These are phyloP conservation scores for Tremella fuciformis DNA, from an alignment of 768 basidiomycete species.

Conservation along the genomic window DNA sequence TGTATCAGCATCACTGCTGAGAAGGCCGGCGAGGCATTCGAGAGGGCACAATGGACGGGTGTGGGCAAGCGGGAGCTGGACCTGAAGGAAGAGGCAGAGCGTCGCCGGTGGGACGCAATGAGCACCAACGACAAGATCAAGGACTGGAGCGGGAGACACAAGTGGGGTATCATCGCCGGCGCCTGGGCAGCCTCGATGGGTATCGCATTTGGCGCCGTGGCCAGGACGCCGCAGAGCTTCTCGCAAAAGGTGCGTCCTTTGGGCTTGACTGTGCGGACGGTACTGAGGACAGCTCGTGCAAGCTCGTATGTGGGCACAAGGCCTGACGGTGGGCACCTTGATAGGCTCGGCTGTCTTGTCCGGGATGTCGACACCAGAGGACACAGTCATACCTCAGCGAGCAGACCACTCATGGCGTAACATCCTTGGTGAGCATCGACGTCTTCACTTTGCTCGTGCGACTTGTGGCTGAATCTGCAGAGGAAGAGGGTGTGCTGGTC, in stretches of 20 bases:
- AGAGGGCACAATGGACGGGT: conserved; percentile 39
- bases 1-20: conserved; percentile 43
- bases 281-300: conserved; percentile 42
- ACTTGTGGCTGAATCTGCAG: conserved; percentile 2
- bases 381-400: conserved; percentile 5
- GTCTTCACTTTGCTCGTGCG: background rate
- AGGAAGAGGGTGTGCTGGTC: background rate
- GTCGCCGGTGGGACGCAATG: conserved; percentile 38
- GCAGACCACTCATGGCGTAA: conserved; percentile 47
- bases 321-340: conserved; percentile 43
- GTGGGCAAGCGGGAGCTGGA: conserved; percentile 41
- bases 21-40: conserved; percentile 47
- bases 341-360: conserved; percentile 42
- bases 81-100: conserved; percentile 23
- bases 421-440: conserved; percentile 40
- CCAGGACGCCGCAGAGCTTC: conserved; percentile 41
- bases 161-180: conserved; percentile 43
- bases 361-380: conserved; percentile 31
- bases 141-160: conserved; percentile 45
- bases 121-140: conserved; percentile 28
- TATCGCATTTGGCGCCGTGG: conserved; percentile 38
- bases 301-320: conserved; percentile 52
- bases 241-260: conserved; percentile 43
- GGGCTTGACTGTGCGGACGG: background rate
- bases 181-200: conserved; percentile 47